Percentiles rank a stretch among this genome's conserved stretches.
phyloP scores from a whole-genome alignment of 495 filamentous ascomycete species.

The Hypoxylon lenormandii region DNA sequence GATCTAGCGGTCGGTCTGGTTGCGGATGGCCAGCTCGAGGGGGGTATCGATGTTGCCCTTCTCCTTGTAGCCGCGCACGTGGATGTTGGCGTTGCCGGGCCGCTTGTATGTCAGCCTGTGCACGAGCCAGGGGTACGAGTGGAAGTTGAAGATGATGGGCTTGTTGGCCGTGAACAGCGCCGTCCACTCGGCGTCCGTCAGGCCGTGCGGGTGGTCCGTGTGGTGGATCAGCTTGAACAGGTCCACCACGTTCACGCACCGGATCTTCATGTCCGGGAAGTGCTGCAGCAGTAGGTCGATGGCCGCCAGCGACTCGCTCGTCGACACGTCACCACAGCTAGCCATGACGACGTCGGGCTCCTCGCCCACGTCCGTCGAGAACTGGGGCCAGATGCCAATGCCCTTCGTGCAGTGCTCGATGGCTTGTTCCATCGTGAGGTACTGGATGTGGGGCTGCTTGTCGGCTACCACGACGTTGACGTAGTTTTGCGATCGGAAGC shows the following conservation, averaged over 20 bases:
- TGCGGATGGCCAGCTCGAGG: slow-evolving; percentile 76
- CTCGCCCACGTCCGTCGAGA: slow-evolving; percentile 66
- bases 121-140: slow-evolving; percentile 80
- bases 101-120: slow-evolving; percentile 78
- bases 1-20: slow-evolving; percentile 77
- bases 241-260: slow-evolving; percentile 80
- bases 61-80: slow-evolving; percentile 77
- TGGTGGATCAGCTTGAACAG: slow-evolving; percentile 77
- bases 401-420: slow-evolving; percentile 78
- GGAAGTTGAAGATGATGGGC: slow-evolving; percentile 82
- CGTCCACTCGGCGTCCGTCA: slow-evolving; percentile 70
- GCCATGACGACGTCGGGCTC: slow-evolving; percentile 79
- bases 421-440: slow-evolving; percentile 74
- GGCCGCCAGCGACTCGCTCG: slow-evolving; percentile 75
- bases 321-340: slow-evolving; percentile 75
- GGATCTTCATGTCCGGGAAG: slow-evolving; percentile 74
- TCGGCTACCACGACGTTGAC: slow-evolving; percentile 81
- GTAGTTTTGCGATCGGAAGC: slow-evolving; percentile 75
- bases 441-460: slow-evolving; percentile 81
- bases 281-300: slow-evolving; percentile 72
- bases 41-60: slow-evolving; percentile 84
- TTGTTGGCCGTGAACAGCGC: slow-evolving; percentile 74
- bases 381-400: slow-evolving; percentile 64
- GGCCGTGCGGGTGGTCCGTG: slow-evolving; percentile 74
- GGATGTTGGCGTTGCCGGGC: slow-evolving; percentile 69